Evolutionary conservation across 257 asterid genomes (phyloP), one percentile per base, ranked within the genome.

Genomic region (Solanum habrochaites): DNA sequence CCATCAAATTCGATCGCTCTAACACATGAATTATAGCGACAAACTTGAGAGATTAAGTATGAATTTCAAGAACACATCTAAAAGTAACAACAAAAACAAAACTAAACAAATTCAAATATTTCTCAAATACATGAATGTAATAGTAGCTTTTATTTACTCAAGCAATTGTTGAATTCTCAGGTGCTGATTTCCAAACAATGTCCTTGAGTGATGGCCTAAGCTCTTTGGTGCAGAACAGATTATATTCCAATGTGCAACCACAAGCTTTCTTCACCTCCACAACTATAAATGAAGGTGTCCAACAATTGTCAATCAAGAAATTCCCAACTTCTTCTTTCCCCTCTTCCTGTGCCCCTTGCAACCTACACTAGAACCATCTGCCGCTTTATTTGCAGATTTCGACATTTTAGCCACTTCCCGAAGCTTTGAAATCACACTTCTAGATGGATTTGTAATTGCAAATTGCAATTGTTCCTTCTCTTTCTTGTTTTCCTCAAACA

Each of bases 291-390:
- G 96, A 88, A 85, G 95, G 87, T 67, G 91, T 89, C 75, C 90
- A 5, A 94, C 89, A 67, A 93, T 32, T 92, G 58, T 94, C 95
- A 2, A 96, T n/a, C n/a, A 96, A 8, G 86, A 90, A 1, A 95
- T 94, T 23, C 95, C 96, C 15, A 95, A 90, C 85, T 94, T 95
- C 89, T 94, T 95, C 64, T 97, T 93, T 62, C 98, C 98, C 45
- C 85, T 86, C 87, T 89, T n/a, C n/a, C n/a, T 92, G 58, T 32
- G 75, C 25, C 95, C 93, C 86, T 93, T 93, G 94, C 87, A 95
- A 86, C 84, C 96, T 85, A 95, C 97, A 66, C 90, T 88, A 11
- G 93, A 93, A 45, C 92, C 92, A 29, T n/a, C 96, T 92, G n/a
- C 93, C 92, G 94, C 90, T 91, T 95, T n/a, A 95, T 18, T 90